phyloP scores from a whole-genome alignment of 306 rosid species.

The Cucurbita moschata region DNA sequence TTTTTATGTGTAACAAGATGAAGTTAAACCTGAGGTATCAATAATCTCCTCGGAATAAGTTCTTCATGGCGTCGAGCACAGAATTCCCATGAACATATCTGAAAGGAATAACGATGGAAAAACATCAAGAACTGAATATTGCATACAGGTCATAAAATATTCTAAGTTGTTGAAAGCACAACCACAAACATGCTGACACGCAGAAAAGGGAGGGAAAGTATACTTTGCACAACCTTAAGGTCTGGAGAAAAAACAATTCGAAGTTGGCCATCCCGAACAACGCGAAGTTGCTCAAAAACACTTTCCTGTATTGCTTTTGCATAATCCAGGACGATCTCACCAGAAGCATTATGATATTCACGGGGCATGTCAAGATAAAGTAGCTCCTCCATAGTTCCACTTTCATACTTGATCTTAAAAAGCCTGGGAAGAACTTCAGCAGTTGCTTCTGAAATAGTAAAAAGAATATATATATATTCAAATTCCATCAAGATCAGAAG shows the following conservation, averaged over 20 bases:
- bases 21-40: slow-evolving; percentile 76
- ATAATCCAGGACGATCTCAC: slow-evolving; percentile 92
- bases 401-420: slow-evolving; percentile 88
- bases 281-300: slow-evolving; percentile 97
- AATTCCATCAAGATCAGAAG: slow-evolving; percentile 9
- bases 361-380: slow-evolving; percentile 98
- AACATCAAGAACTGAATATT: background rate
- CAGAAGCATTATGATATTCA: slow-evolving; percentile 83
- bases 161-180: background rate
- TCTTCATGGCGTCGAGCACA: slow-evolving; percentile 99
- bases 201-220: background rate
- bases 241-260: slow-evolving; percentile 88
- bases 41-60: slow-evolving; percentile 86
- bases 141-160: background rate
- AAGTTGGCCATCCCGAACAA: slow-evolving; percentile 97
- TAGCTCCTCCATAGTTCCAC: slow-evolving; percentile 97
- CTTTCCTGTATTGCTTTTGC: slow-evolving; percentile 98
- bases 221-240: slow-evolving; percentile 45
- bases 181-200: background rate
- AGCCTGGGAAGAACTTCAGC: slow-evolving; percentile 96
- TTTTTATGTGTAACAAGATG: background rate
- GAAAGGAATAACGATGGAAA: slow-evolving; percentile 5
- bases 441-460: slow-evolving; percentile 67
- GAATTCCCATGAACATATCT: slow-evolving; percentile 99
- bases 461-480: background rate